A percentile compares a stretch with the other conserved stretches of the same genome.
Conservation (phyloP, 1,284 basidiomycete genomes). For the Trametes polyzona region DNA sequence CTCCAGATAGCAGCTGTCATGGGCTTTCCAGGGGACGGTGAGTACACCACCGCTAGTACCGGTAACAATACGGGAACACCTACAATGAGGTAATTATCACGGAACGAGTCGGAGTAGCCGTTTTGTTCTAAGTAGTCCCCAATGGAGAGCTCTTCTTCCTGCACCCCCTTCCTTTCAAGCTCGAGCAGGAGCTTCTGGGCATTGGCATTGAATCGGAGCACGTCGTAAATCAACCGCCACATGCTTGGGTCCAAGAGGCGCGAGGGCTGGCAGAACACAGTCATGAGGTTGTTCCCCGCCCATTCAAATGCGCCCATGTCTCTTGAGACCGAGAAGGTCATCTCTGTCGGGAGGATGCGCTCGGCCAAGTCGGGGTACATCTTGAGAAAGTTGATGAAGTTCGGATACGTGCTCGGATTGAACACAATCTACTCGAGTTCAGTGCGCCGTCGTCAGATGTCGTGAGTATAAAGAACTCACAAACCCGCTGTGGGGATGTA, state of each 20-base stretch:
- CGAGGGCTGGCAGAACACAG: slow-evolving; percentile 68
- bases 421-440: slow-evolving; percentile 64
- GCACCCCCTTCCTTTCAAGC: slow-evolving; percentile 22
- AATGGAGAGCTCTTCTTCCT: slow-evolving; percentile 55
- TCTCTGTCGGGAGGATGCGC: slow-evolving; percentile 62
- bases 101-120: slow-evolving; percentile 71
- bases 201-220: slow-evolving; percentile 78
- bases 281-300: slow-evolving; percentile 66
- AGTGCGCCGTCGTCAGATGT: not conserved
- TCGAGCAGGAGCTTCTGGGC: slow-evolving; percentile 48
- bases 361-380: slow-evolving; percentile 49
- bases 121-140: slow-evolving; percentile 71
- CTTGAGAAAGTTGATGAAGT: slow-evolving; percentile 77
- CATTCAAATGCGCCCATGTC: slow-evolving; percentile 74
- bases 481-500: slow-evolving; percentile 47
- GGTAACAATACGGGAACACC: slow-evolving; percentile 31
- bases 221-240: slow-evolving; percentile 81
- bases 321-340: slow-evolving; percentile 81
- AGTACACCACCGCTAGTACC: slow-evolving; percentile 1
- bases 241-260: slow-evolving; percentile 68
- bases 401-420: slow-evolving; percentile 82
- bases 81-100: slow-evolving; percentile 82
- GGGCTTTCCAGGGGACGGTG: slow-evolving; percentile 48
- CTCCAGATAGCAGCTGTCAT: slow-evolving; percentile 87
- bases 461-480: slow-evolving; percentile 38